A percentile compares a stretch with the other conserved stretches of the same genome.
phyloP scores from a whole-genome alignment of 805 yeast genomes.

The Teunomyces atbi region DNA sequence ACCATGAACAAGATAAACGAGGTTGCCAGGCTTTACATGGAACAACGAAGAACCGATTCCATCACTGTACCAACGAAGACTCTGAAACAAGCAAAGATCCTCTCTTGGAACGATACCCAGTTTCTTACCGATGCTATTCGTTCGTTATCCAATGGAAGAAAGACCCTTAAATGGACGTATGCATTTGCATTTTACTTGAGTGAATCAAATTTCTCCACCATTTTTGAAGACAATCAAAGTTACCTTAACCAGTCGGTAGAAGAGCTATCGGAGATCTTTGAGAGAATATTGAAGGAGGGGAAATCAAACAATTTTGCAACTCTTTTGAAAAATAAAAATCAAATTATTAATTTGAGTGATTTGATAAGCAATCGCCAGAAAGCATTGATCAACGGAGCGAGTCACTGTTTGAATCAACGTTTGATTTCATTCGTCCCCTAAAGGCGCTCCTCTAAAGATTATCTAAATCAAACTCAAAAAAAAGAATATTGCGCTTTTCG shows the following conservation, averaged over 20 bases:
- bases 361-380: constrained; percentile 41
- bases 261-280: constrained; percentile 61
- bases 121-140: constrained; percentile 73
- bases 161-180: constrained; percentile 86
- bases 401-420: constrained; percentile 38
- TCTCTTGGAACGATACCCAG: constrained; percentile 86
- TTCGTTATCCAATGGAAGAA: constrained; percentile 64
- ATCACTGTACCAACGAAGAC: constrained; percentile 15
- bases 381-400: constrained; percentile 44
- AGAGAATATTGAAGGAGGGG: constrained; percentile 31
- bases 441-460: neutral
- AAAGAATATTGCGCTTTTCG: neutral
- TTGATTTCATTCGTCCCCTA: constrained; percentile 20
- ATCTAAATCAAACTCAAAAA: neutral
- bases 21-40: constrained; percentile 65
- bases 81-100: constrained; percentile 10
- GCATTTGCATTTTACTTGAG: constrained; percentile 71
- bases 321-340: constrained; percentile 36
- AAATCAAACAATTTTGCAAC: constrained; percentile 15
- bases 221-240: constrained; percentile 71
- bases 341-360: constrained; percentile 42
- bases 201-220: constrained; percentile 50
- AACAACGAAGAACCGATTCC: constrained; percentile 39
- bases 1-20: constrained; percentile 62
- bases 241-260: constrained; percentile 66